Evolutionary conservation across 805 yeast species (phyloP), one percentile per base, ranked within the genome.

Genomic region (Candida suzukii): DNA sequence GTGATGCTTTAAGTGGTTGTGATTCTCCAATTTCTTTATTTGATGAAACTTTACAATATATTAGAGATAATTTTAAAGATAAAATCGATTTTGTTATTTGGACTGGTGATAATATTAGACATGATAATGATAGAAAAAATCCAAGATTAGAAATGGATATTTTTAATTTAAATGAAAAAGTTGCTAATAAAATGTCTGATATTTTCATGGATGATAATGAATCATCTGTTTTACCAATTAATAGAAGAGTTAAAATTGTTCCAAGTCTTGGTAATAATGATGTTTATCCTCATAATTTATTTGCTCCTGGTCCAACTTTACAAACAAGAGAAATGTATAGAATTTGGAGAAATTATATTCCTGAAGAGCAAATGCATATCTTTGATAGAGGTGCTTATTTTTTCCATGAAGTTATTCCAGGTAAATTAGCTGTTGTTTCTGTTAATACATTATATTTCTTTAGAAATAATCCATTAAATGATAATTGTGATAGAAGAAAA

Each of bases 91-190:
- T 87, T 60, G 80, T 87, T 12, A 73, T 87, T 13, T 87, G 95
- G 95, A 86, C 95, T 0, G 96, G 96, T 26, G 96, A 87, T 61
- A 87, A 86, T 52, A 76, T 84, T 36, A 70, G 95, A 42, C 95
- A 86, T 58, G 95, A 86, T 58, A 83, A 81, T 52, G 95, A 86
- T 61, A 67, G 95, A 55, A 56, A 58, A 18, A 63, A 64, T 52
- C 96, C 95, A 2, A 73, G 96, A 65, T 76, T 85, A 1, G 95
- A 86, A 53, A 53, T 55, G 43, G 76, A 79, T 42, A 87, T 87
- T 36, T 76, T 85, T 46, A 81, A 79, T 12, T 71, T 80, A 76
- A 86, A 86, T 55, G 69, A 72, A 46, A 48, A 66, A 22, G 74
- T 84, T 10, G 70, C 87, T 4, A 63, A 66, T 17, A 50, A 68